Conservation (phyloP, 257 asterid species). For the Asclepias syriaca region DNA sequence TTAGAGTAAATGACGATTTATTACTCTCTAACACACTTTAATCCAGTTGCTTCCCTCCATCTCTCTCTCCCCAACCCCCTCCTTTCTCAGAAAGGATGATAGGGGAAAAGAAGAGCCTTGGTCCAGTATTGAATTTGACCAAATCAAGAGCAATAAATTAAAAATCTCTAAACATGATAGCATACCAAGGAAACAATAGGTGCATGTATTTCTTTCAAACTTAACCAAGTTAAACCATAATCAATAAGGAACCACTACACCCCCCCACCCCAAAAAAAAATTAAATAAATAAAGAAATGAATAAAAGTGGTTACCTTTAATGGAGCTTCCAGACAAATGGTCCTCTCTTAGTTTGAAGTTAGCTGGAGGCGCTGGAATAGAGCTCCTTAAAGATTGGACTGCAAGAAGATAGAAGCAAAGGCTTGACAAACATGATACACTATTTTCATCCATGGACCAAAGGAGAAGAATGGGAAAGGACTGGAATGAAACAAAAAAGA, state of each 20-base stretch:
- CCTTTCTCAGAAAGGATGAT: neutral
- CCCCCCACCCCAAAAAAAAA: neutral
- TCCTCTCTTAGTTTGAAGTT: constrained; percentile 73
- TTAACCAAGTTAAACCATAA: neutral
- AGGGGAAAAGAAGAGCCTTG: neutral
- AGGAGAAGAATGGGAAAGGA: neutral
- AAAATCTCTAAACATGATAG: too few species aligned
- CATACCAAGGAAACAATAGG: too few species aligned
- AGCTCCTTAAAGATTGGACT: constrained; percentile 52
- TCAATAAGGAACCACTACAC: neutral
- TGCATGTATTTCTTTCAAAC: too few species aligned
- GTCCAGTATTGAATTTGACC: too few species aligned
- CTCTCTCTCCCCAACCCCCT: too few species aligned
- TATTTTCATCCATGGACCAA: neutral
- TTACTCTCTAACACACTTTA: too few species aligned
- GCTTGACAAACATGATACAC: neutral
- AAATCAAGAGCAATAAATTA: too few species aligned
- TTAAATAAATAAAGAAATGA: neutral
- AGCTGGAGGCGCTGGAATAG: constrained; percentile 65
- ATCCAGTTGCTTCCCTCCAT: neutral
- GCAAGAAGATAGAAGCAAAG: constrained; percentile 12
- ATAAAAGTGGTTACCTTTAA: constrained; percentile 49
- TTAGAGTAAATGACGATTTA: too few species aligned
- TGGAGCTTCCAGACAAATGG: constrained; percentile 72
- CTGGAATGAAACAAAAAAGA: neutral